A percentile compares a stretch with the other conserved stretches of the same genome.
phyloP scores from a whole-genome alignment of 1,284 basidiomycete genomes.

The Irpex lacteus region DNA sequence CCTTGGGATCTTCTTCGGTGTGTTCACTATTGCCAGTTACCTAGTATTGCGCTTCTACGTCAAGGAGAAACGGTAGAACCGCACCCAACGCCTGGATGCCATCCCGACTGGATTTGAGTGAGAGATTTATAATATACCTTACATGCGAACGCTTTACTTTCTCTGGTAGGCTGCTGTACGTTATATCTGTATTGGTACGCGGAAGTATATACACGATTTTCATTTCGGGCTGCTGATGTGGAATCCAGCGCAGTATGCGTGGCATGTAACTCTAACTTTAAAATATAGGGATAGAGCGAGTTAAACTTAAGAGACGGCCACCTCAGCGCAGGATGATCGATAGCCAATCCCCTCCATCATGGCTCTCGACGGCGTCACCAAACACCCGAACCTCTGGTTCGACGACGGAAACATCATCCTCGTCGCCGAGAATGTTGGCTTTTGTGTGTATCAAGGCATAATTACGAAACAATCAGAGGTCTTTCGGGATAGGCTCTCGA shows the following conservation, averaged over 20 bases:
- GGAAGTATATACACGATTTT: not conserved
- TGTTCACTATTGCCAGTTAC: slow-evolving; percentile 75
- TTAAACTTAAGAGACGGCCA: no score
- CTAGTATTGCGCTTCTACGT: slow-evolving; percentile 85
- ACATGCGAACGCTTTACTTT: not conserved
- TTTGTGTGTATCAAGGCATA: slow-evolving; percentile 10
- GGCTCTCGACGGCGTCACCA: not conserved
- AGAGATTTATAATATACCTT: not conserved
- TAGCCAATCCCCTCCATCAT: not conserved
- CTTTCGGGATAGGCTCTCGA: slow-evolving; percentile 3
- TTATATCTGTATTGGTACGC: not conserved
- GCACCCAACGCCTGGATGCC: not conserved
- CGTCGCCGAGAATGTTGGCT: slow-evolving; percentile 4
- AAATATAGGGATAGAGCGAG: no score
- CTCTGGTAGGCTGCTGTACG: not conserved
- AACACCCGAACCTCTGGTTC: slow-evolving; percentile 13
- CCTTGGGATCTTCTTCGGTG: slow-evolving; percentile 79
- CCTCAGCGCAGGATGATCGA: not conserved
- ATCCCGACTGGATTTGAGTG: no score
- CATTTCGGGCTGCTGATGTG: not conserved
- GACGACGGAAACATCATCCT: slow-evolving; percentile 14
- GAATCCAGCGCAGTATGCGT: not conserved
- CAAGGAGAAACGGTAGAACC: slow-evolving; percentile 76
- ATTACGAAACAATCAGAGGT: slow-evolving; percentile 6
- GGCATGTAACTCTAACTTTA: no score